These are phyloP conservation scores for Porcisia hertigi DNA, from an alignment of 208 protist species.

Conservation along the genomic window DNA sequence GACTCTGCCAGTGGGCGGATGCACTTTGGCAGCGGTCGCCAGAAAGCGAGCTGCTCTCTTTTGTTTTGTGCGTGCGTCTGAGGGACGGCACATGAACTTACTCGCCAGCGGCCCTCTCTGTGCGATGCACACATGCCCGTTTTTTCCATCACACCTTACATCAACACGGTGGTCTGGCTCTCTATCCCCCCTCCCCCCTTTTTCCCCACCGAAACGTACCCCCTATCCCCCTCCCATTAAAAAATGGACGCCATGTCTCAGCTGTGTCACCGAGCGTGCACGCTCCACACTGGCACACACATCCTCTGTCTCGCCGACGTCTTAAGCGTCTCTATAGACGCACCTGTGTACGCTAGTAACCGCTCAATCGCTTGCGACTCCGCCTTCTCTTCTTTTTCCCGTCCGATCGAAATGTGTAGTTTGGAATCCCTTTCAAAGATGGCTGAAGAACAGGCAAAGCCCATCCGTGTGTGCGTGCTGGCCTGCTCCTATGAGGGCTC, in stretches of 20 bases:
- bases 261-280: background rate
- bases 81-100: background rate
- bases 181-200: too few relatives aligned
- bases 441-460: conserved; percentile 7
- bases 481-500: conserved; percentile 85
- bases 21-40: background rate
- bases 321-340: too few relatives aligned
- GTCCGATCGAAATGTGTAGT: background rate
- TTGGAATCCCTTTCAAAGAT: background rate
- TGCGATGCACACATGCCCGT: too few relatives aligned
- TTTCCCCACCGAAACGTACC: background rate
- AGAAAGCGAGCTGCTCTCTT: background rate
- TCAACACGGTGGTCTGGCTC: too few relatives aligned
- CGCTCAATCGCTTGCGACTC: background rate
- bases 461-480: conserved; percentile 78
- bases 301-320: background rate
- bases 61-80: too few relatives aligned
- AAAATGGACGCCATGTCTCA: background rate
- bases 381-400: background rate
- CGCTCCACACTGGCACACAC: background rate
- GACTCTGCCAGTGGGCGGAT: background rate
- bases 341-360: too few relatives aligned
- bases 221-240: too few relatives aligned
- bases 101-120: background rate
- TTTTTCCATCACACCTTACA: too few relatives aligned